Percentiles rank a stretch among this genome's conserved stretches.
Conservation (phyloP, 2,329 filamentous ascomycete genomes). For the Alternaria longipes region DNA sequence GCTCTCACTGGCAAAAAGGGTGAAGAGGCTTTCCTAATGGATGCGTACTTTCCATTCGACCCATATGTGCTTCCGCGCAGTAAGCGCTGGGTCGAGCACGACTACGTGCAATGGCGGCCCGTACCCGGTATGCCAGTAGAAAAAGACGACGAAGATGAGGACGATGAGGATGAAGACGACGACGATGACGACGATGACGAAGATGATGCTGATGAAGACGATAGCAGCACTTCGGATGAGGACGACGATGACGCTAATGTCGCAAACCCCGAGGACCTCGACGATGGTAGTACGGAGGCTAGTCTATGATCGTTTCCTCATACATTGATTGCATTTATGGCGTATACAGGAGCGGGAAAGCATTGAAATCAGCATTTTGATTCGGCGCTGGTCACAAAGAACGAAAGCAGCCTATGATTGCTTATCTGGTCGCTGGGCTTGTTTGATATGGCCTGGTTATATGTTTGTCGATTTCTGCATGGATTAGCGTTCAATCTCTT, state of each 20-base stretch:
- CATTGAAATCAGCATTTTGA: neutral
- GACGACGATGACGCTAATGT: neutral
- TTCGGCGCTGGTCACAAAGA: neutral
- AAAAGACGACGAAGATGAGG: conserved; percentile 56
- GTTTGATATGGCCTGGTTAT: neutral
- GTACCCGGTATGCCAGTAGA: conserved; percentile 54
- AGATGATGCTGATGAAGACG: conserved; percentile 8
- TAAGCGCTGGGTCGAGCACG: conserved; percentile 82
- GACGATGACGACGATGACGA: conserved; percentile 3
- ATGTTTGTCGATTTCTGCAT: neutral
- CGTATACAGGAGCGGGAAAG: conserved; percentile 4
- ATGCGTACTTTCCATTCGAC: conserved; percentile 97
- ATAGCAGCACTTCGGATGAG: conserved; percentile 19
- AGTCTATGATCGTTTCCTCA: conserved; percentile 5
- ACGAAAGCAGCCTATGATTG: neutral
- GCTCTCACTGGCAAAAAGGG: conserved; percentile 65
- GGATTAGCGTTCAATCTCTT: neutral
- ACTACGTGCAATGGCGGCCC: conserved; percentile 51
- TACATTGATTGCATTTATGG: neutral
- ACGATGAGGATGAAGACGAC: conserved; percentile 24
- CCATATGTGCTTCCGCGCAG: conserved; percentile 91
- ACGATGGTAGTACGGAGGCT: conserved; percentile 14
- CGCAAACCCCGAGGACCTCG: conserved; percentile 7
- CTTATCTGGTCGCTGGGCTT: neutral
- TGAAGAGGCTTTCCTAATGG: conserved; percentile 83